Percentiles rank a stretch among this genome's conserved stretches.
phyloP scores from a whole-genome alignment of 2,329 filamentous ascomycete genomes.

The Phaeosphaeriaceae sp. region DNA sequence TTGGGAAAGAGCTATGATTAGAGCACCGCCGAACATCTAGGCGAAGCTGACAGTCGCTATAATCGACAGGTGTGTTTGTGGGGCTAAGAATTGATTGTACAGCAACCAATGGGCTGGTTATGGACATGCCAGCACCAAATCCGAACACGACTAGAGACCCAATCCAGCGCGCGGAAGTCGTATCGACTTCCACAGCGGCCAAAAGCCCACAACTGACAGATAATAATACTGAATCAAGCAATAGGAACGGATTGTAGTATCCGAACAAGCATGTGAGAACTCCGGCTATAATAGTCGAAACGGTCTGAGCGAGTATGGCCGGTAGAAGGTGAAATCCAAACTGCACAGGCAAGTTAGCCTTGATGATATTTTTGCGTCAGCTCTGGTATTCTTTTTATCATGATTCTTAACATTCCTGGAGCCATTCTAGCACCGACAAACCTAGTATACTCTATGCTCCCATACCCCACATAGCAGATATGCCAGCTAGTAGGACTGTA shows the following conservation, averaged over 20 bases:
- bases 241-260: slow-evolving; percentile 47
- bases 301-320: slow-evolving; percentile 47
- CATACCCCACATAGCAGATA: slow-evolving; percentile 43
- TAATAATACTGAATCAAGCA: slow-evolving; percentile 31
- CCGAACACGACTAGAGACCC: slow-evolving; percentile 42
- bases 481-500: slow-evolving; percentile 30
- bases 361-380: slow-evolving; percentile 11
- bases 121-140: slow-evolving; percentile 48
- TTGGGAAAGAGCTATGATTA: slow-evolving; percentile 69
- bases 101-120: slow-evolving; percentile 49
- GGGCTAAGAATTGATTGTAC: slow-evolving; percentile 48
- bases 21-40: slow-evolving; percentile 67
- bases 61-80: slow-evolving; percentile 48
- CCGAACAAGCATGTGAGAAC: slow-evolving; percentile 37
- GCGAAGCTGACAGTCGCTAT: slow-evolving; percentile 59
- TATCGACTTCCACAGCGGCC: slow-evolving; percentile 21
- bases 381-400: neutral
- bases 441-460: slow-evolving; percentile 46
- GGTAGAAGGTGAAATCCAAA: slow-evolving; percentile 30
- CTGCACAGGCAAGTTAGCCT: slow-evolving; percentile 14
- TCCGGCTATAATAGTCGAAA: slow-evolving; percentile 42
- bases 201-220: slow-evolving; percentile 34
- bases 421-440: slow-evolving; percentile 29
- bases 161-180: slow-evolving; percentile 28
- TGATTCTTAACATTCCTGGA: slow-evolving; percentile 12